A percentile compares a stretch with the other conserved stretches of the same genome.
These are phyloP conservation scores for Psilocybe tampanensis DNA, from an alignment of 768 basidiomycete genomes.

Conservation along the genomic window DNA sequence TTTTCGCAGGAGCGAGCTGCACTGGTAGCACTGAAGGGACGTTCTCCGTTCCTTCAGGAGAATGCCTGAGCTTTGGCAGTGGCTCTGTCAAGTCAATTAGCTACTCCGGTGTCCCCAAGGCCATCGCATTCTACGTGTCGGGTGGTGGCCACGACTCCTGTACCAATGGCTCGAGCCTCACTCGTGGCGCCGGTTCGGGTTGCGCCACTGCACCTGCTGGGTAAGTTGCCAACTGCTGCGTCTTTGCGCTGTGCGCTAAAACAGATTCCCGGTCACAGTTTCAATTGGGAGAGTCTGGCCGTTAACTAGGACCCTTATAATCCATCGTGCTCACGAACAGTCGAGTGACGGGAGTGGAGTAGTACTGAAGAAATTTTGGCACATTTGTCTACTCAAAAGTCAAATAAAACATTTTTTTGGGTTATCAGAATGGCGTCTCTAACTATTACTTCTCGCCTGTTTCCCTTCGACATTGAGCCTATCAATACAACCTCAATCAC, in stretches of 20 bases:
- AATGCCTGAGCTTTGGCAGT: background rate
- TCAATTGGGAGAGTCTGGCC: slow-evolving; percentile 3
- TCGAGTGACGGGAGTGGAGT: too few species aligned
- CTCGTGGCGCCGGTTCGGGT: background rate
- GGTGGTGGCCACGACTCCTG: slow-evolving; percentile 3
- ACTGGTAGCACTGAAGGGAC: background rate
- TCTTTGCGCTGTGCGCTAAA: too few species aligned
- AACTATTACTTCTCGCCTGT: too few species aligned
- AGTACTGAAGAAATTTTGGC: too few species aligned
- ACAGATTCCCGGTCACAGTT: too few species aligned
- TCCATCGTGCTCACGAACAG: too few species aligned
- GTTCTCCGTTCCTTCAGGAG: background rate
- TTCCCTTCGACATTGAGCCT: too few species aligned
- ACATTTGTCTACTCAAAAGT: too few species aligned
- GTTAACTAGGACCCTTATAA: background rate
- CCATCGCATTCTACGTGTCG: slow-evolving; percentile 6
- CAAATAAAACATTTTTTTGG: too few species aligned
- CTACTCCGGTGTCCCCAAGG: slow-evolving; percentile 7
- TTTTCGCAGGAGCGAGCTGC: background rate
- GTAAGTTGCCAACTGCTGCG: too few species aligned
- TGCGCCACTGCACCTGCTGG: slow-evolving; percentile 4
- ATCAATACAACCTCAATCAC: too few species aligned
- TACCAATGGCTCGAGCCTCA: background rate
- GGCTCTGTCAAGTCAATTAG: slow-evolving; percentile 1
- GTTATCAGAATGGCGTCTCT: too few species aligned